Evolutionary conservation across 2,329 filamentous ascomycete genomes (phyloP), one percentile per base, ranked within the genome.

Genomic region (Xylariaceae sp.): DNA sequence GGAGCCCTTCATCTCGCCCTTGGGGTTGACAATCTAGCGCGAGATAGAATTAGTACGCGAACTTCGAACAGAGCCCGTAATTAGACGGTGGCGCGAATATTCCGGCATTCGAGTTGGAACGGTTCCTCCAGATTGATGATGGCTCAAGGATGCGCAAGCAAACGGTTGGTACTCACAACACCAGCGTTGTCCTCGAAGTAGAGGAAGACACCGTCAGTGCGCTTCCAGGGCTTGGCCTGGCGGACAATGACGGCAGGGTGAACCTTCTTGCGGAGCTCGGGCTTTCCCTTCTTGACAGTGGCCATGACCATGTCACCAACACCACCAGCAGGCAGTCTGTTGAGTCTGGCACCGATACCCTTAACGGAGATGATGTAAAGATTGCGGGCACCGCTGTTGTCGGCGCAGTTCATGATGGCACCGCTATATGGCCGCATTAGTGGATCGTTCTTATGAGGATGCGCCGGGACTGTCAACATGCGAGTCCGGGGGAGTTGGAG

Each of bases 121-220:
- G 94, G 91, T 79, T 92, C 92, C 85, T 95, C 96, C 80, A 99
- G 92, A 77, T 92, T 88, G 82, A 99, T 97, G 85, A 97, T 96
- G 89, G 91, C 73, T 92, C 92, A 73, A 92, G 92, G 84, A 96
- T 91, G 73, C 97, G 92, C 97, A 91, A 73, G 91, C 91, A 69
- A 92, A 92, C 91, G 96, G 96, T 78, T 97, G 85, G 99, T 76
- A 91, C 88, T 77, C 80, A 92, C 89, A 72, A 99, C 94, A 86
- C 94, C 94, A 76, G 94, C 94, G 79, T 99, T 99, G 81, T 99
- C 95, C 89, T 99, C 94, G 74, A 99, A 99, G 86, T 99, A 99
- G 70, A 99, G 86, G 85, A 90, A 99, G 72, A 97, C 89, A 79
- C 94, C 95, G 77, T 99, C 94, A 69, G 89, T 88, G 77, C 94